Base-by-base conservation (phyloP, 352 stramenopile species). In the Phytophthora megakarya region DNA sequence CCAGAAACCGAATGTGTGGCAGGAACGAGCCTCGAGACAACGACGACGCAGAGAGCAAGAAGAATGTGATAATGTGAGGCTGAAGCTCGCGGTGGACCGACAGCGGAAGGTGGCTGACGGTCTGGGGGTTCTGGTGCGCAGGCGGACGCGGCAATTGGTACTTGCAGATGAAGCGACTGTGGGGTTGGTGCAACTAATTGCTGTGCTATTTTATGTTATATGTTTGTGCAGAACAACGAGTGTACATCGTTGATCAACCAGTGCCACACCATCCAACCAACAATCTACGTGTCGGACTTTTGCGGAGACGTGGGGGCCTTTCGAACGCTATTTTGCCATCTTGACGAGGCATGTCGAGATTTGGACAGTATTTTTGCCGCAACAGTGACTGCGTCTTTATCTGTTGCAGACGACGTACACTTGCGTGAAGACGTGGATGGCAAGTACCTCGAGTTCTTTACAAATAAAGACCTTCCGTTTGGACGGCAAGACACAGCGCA, bases 71-170 rank as follows among this genome's bases (percentile, higher is more conserved):
- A 78, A 76, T 51, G 48, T 55, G 40, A 59, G 71, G 15, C 48
- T 78, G 42, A 72, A 67, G 28, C 67, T 66, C 16, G 58, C 76
- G 37, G 56, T 86, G 21, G 69, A 82, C 26, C 59, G 75, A 22
- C 77, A 86, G 38, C 59, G 76, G 25, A 70, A 73, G 30, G 61
- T 80, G 16, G 72, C 56, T 13, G 67, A 78, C 39, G 75, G 57
- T 26, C 40, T 86, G 2, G 57, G 73, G 25, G 40, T 38, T 12
- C 16, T 80, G 23, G 61, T 86, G 22, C 65, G 61, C 28, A 68
- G 73, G 46, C 67, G 61, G 6, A 59, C 52, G 9, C 40, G 43
- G 37, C 49, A 57, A 32, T 43, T 65, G 62, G 67, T 75, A 22
- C 4, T 10, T 32, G 15, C 2, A 45, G 19, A 5, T 26, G n/a